Evolutionary conservation across 75 land plant genomes (phyloP).

Genomic region (Cryptomeria japonica): DNA sequence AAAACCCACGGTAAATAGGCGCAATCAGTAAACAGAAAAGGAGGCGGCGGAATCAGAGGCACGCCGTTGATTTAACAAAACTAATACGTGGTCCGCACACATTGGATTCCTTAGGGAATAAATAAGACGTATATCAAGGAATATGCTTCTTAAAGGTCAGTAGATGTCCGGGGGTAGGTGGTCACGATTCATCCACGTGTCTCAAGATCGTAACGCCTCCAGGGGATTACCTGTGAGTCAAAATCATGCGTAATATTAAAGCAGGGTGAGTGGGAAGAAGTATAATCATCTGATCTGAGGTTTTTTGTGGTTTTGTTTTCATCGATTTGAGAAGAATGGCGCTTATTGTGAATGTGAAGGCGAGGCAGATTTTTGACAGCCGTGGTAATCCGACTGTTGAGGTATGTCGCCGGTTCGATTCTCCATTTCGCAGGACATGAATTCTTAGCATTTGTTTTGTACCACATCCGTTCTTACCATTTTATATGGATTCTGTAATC

Average conservation of each 20-base stretch:
- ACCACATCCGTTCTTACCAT: not conserved
- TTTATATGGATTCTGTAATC: not conserved
- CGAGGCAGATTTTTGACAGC: slow-evolving; percentile 93
- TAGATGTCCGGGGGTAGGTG: not conserved
- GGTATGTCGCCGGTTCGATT: slow-evolving; percentile 29
- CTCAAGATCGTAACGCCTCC: not conserved
- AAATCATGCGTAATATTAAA: not conserved
- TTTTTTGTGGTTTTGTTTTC: not conserved
- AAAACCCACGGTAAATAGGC: too few relatives aligned
- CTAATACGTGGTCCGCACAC: too few relatives aligned
- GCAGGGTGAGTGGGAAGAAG: not conserved
- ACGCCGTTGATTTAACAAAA: too few relatives aligned
- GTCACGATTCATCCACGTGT: not conserved
- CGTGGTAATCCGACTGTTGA: slow-evolving; percentile 98
- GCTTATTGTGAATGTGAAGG: slow-evolving; percentile 67
- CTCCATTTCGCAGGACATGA: not conserved
- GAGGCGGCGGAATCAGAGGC: too few relatives aligned
- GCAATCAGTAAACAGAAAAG: too few relatives aligned
- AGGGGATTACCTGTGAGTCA: not conserved
- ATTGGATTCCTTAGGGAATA: not conserved
- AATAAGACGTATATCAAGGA: not conserved
- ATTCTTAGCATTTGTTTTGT: not conserved
- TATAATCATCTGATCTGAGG: not conserved
- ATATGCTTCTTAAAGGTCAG: not conserved
- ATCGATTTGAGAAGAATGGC: slow-evolving; percentile 11